Evolutionary conservation across 148 eudicot genomes (phyloP), one percentile per base, ranked within the genome.

Genomic region (Salicornia ramosissima): DNA sequence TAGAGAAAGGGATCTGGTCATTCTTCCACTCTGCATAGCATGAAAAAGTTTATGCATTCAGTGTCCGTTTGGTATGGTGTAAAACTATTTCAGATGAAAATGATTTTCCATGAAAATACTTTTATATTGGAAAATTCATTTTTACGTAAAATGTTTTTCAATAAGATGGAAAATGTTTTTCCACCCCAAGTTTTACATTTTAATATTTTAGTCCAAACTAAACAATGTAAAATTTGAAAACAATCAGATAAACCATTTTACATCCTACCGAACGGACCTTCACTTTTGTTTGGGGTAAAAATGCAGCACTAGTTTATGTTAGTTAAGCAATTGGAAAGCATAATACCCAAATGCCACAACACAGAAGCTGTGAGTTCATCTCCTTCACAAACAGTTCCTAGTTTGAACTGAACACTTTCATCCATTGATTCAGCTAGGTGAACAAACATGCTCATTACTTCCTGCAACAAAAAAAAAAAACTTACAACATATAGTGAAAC

Each of bases 291-390:
- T 1, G 6, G 12, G 13, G 1, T 18, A 6, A 31, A 13, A 10
- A 2, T 1, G 60, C 2, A 16, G 29, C 4, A 56, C n/a, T 56
- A 5, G 3, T 53, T 9, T 14, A 13, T 29, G 36, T 36, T 57
- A 16, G 29, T 15, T 10, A 60, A 60, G 43, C 14, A 10, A 31
- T 19, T 60, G 30, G 58, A 55, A 18, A 68, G 26, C 14, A 39
- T 5, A 1, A 10, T 85, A 91, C 98, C 96, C 45, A 93, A 78
- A 78, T 88, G 87, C 98, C 98, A 93, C 26, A 59, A 77, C 34
- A 84, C 83, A 29, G 73, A 82, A 75, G 78, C 84, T 31, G 68
- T 71, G 19, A 65, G 71, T 4, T 79, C 83, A 29, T 84, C 86
- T 74, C 96, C 92, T 80, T 81, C 74, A 36, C 84, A 86, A 21